These are phyloP conservation scores for Colletotrichum sp. DNA, from an alignment of 2,329 filamentous ascomycete genomes.

Conservation along the genomic window DNA sequence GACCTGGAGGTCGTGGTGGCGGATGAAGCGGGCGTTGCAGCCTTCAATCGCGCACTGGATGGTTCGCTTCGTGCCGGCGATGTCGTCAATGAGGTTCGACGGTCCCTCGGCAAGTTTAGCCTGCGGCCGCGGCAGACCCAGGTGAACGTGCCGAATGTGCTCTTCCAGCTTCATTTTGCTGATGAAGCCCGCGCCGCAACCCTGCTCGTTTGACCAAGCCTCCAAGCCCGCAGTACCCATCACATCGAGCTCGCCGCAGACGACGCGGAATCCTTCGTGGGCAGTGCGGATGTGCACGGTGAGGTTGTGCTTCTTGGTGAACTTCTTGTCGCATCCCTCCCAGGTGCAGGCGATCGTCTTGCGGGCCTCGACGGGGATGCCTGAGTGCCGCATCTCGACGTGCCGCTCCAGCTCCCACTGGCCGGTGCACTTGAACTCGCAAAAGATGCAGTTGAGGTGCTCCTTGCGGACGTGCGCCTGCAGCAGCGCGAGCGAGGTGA, in stretches of 20 bases:
- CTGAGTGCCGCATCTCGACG: conserved; percentile 77
- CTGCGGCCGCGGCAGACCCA: conserved; percentile 59
- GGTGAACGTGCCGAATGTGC: conserved; percentile 82
- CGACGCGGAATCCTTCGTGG: conserved; percentile 77
- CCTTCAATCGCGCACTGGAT: conserved; percentile 45
- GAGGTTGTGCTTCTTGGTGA: conserved; percentile 84
- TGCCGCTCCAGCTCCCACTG: conserved; percentile 75
- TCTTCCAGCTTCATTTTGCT: conserved; percentile 82
- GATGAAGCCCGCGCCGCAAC: conserved; percentile 77
- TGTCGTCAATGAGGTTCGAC: conserved; percentile 42
- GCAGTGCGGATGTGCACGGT: conserved; percentile 78
- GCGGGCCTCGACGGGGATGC: conserved; percentile 63
- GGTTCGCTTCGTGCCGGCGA: conserved; percentile 48
- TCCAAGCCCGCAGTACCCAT: conserved; percentile 59
- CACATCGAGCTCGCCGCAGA: conserved; percentile 76
- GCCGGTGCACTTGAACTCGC: conserved; percentile 69
- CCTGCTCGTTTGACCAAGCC: conserved; percentile 68
- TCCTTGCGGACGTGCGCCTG: conserved; percentile 74
- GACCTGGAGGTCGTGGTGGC: conserved; percentile 52
- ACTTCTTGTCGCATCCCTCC: conserved; percentile 73
- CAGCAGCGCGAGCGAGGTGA: conserved; percentile 74
- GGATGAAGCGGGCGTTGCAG: conserved; percentile 51
- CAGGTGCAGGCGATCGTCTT: conserved; percentile 71
- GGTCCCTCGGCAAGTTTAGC: conserved; percentile 22
- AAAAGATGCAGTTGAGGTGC: conserved; percentile 79